Percentiles rank a stretch among this genome's conserved stretches.
Conservation (phyloP, 2,329 filamentous ascomycete genomes). For the Claviceps spartinae region DNA sequence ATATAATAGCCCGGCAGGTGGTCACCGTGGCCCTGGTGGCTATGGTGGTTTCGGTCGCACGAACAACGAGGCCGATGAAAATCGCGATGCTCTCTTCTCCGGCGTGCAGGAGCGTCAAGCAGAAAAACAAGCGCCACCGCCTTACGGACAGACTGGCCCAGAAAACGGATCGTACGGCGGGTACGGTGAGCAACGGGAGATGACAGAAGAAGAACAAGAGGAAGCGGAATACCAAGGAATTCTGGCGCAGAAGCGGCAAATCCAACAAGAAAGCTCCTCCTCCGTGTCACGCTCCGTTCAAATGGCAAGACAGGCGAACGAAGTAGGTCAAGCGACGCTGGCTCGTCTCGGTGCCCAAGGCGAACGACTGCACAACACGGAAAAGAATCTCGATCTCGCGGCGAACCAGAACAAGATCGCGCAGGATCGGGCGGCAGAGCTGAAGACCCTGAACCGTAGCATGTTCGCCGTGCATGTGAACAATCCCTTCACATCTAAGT, state of each 20-base stretch:
- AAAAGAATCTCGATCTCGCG: constrained; percentile 70
- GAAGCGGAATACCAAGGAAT: constrained; percentile 54
- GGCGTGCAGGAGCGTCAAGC: constrained; percentile 38
- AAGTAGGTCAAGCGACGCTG: constrained; percentile 55
- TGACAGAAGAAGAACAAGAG: constrained; percentile 73
- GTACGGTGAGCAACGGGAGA: constrained; percentile 56
- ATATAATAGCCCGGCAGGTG: constrained; percentile 21
- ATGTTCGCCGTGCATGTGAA: constrained; percentile 80
- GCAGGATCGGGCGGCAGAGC: constrained; percentile 66
- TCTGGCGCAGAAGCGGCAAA: constrained; percentile 41
- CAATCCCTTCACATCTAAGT: constrained; percentile 63
- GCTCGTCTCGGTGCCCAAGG: constrained; percentile 64
- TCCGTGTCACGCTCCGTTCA: constrained; percentile 26
- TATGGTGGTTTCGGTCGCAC: constrained; percentile 45
- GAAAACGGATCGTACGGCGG: constrained; percentile 28
- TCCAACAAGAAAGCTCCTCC: constrained; percentile 58
- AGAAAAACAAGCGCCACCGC: constrained; percentile 20
- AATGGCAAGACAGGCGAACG: constrained; percentile 30
- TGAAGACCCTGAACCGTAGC: constrained; percentile 74
- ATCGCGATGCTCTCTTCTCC: constrained; percentile 51
- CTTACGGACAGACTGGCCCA: constrained; percentile 14
- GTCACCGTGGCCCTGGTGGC: constrained; percentile 36
- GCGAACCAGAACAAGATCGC: constrained; percentile 62
- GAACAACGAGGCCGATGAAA: constrained; percentile 31
- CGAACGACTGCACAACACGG: constrained; percentile 68